A percentile compares a stretch with the other conserved stretches of the same genome.
Conservation (phyloP, 495 filamentous ascomycete genomes). For the Delitschia confertaspora region DNA sequence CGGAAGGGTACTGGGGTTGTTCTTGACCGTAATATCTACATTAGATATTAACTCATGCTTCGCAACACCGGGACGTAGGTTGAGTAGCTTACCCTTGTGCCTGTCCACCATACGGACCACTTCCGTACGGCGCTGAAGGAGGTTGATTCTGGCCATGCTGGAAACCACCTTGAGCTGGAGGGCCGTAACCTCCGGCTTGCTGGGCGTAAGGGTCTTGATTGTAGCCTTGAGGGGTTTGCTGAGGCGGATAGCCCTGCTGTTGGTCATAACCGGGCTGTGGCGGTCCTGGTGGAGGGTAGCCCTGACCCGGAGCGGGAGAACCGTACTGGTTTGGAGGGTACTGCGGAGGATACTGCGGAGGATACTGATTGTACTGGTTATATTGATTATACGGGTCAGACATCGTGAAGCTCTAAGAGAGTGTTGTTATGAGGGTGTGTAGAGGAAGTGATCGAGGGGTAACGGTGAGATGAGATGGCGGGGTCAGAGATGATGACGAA, state of each 20-base stretch:
- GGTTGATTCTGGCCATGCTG: slow-evolving; percentile 36
- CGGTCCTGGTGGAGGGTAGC: slow-evolving; percentile 25
- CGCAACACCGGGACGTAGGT: slow-evolving; percentile 9
- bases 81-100: slow-evolving; percentile 20
- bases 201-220: slow-evolving; percentile 35
- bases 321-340: slow-evolving; percentile 27
- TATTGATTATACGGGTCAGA: slow-evolving; percentile 44
- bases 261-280: slow-evolving; percentile 21
- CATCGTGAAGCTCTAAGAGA: slow-evolving; percentile 32
- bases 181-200: slow-evolving; percentile 38
- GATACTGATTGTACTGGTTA: slow-evolving; percentile 18
- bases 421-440: no score
- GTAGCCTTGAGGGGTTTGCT: slow-evolving; percentile 24
- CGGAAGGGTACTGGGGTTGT: slow-evolving; percentile 24
- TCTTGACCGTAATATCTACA: slow-evolving; percentile 10
- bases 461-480: neutral
- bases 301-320: slow-evolving; percentile 32
- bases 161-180: slow-evolving; percentile 42
- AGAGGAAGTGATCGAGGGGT: no score
- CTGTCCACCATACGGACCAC: slow-evolving; percentile 29
- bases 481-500: neutral
- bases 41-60: slow-evolving; percentile 14
- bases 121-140: slow-evolving; percentile 16
- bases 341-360: slow-evolving; percentile 12
- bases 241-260: slow-evolving; percentile 22